Evolutionary conservation across 345 rosid species (phyloP).

Genomic region (Microcos paniculata): DNA sequence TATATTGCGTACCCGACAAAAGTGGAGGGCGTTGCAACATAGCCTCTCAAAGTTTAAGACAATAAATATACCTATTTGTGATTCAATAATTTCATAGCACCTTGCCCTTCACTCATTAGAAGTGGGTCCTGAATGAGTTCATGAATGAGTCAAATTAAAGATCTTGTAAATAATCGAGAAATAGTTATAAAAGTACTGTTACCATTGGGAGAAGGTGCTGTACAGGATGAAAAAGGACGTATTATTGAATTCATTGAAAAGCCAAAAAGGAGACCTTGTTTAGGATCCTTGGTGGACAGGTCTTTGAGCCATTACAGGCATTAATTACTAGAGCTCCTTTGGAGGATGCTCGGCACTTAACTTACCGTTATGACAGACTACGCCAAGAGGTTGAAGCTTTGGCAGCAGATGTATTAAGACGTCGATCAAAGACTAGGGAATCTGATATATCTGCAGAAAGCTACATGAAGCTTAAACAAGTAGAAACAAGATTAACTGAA

Average conservation of each 20-base stretch:
- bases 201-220: slow-evolving; percentile 70
- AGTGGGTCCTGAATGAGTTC: slow-evolving; percentile 81
- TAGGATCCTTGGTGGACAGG: slow-evolving; percentile 65
- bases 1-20: slow-evolving; percentile 87
- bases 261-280: slow-evolving; percentile 61
- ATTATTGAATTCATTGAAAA: too few species aligned
- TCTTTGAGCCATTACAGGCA: slow-evolving; percentile 69
- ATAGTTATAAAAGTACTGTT: slow-evolving; percentile 71
- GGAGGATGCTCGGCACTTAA: slow-evolving; percentile 91
- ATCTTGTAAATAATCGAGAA: slow-evolving; percentile 76
- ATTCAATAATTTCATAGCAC: slow-evolving; percentile 71
- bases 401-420: slow-evolving; percentile 82
- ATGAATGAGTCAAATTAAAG: slow-evolving; percentile 58
- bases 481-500: slow-evolving; percentile 71
- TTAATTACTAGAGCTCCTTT: slow-evolving; percentile 82
- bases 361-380: slow-evolving; percentile 72
- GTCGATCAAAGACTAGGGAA: slow-evolving; percentile 70
- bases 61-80: slow-evolving; percentile 95
- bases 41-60: slow-evolving; percentile 88
- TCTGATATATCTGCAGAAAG: slow-evolving; percentile 73
- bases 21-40: slow-evolving; percentile 65
- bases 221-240: slow-evolving; percentile 97
- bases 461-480: slow-evolving; percentile 62
- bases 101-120: slow-evolving; percentile 82
- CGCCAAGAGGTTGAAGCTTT: slow-evolving; percentile 86